Conservation (phyloP, 805 yeast species). For the Wickerhamomyces ciferrii region DNA sequence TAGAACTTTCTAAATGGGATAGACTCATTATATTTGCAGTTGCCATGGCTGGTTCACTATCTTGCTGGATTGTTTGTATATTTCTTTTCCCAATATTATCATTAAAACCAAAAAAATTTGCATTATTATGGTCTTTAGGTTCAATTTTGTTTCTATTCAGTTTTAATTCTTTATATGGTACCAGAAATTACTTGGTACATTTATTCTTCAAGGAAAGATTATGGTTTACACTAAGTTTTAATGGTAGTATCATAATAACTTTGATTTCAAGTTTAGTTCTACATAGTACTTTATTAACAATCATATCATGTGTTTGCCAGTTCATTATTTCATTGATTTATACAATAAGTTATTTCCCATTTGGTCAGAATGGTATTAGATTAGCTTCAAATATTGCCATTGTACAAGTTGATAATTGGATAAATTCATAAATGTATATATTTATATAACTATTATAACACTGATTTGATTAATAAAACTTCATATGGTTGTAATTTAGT, state of each 20-base stretch:
- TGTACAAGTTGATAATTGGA: slow-evolving; percentile 14
- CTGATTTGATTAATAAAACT: not conserved
- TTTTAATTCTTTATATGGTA: slow-evolving; percentile 11
- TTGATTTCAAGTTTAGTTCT: slow-evolving; percentile 8
- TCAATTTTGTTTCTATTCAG: slow-evolving; percentile 12
- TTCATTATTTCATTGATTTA: slow-evolving; percentile 8
- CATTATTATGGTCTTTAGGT: slow-evolving; percentile 12
- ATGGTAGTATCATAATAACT: slow-evolving; percentile 6
- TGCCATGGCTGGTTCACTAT: slow-evolving; percentile 13
- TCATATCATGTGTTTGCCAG: slow-evolving; percentile 7
- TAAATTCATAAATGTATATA: slow-evolving; percentile 5
- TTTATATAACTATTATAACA: not conserved
- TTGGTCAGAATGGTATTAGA: slow-evolving; percentile 13
- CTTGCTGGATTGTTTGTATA: slow-evolving; percentile 15
- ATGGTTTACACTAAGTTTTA: slow-evolving; percentile 13
- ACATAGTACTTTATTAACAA: slow-evolving; percentile 7
- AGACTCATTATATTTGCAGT: slow-evolving; percentile 14
- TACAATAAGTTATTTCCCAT: slow-evolving; percentile 15
- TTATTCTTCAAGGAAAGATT: slow-evolving; percentile 11
- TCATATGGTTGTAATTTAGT: not conserved
- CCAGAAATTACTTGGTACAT: slow-evolving; percentile 6
- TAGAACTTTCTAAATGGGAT: slow-evolving; percentile 9
- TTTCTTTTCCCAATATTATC: slow-evolving; percentile 12
- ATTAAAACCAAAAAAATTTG: slow-evolving; percentile 14
- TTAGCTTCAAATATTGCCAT: slow-evolving; percentile 12